Conservation (phyloP, 2,329 filamentous ascomycete species). For the Fusarium sp. region DNA sequence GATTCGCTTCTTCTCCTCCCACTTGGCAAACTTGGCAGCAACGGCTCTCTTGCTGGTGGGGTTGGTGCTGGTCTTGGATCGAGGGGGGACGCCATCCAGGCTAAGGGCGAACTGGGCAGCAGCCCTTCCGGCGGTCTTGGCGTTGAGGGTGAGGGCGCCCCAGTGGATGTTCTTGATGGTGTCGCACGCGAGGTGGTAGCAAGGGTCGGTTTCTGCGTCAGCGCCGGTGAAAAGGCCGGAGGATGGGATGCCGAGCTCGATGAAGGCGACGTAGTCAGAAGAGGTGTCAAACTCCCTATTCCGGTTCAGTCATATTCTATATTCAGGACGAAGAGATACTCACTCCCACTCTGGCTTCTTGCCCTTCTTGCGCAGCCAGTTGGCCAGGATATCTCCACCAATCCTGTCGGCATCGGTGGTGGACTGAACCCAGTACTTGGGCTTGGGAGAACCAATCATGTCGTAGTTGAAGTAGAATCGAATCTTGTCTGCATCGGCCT, state of each 20-base stretch:
- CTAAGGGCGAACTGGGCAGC: conserved; percentile 57
- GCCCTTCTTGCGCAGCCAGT: conserved; percentile 52
- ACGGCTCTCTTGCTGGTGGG: conserved; percentile 42
- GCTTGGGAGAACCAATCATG: conserved; percentile 69
- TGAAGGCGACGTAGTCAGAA: conserved; percentile 57
- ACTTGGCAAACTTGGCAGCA: conserved; percentile 41
- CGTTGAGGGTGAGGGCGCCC: conserved; percentile 53
- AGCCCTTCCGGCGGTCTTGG: conserved; percentile 62
- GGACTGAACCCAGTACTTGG: conserved; percentile 55
- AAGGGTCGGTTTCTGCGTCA: conserved; percentile 48
- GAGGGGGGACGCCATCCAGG: conserved; percentile 49
- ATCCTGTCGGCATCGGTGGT: conserved; percentile 53
- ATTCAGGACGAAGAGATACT: not conserved
- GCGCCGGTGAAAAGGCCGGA: conserved; percentile 57
- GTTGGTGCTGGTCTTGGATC: conserved; percentile 47
- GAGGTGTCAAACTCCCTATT: conserved; percentile 50
- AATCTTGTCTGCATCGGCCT: conserved; percentile 63
- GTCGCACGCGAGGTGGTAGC: conserved; percentile 57
- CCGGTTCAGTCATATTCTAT: conserved; percentile 2
- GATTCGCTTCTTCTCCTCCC: conserved; percentile 39
- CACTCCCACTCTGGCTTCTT: conserved; percentile 49
- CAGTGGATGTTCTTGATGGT: conserved; percentile 55
- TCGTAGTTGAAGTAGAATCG: conserved; percentile 78
- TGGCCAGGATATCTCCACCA: conserved; percentile 50
- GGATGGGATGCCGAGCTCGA: conserved; percentile 54